Percentiles rank a stretch among this genome's conserved stretches.
Evolutionary conservation across 768 basidiomycete genomes (phyloP).

Genomic region (Suillus brevipes): DNA sequence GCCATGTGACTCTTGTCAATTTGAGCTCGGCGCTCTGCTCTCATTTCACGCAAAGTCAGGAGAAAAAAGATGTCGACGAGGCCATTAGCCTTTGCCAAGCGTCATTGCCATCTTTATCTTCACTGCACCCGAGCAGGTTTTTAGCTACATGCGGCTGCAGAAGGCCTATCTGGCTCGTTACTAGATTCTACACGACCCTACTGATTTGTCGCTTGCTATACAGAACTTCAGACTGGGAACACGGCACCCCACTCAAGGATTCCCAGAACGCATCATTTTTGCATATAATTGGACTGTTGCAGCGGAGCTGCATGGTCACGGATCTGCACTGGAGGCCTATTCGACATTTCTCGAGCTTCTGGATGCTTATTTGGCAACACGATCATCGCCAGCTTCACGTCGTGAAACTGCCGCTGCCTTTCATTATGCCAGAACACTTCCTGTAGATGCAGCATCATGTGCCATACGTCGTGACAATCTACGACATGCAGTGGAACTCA

Average conservation of each 20-base stretch:
- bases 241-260: background rate
- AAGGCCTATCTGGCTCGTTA: background rate
- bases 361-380: no score
- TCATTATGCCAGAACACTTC: background rate
- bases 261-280: background rate
- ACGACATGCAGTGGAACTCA: slow-evolving; percentile 24
- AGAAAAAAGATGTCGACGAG: background rate
- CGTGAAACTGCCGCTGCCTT: background rate
- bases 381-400: background rate
- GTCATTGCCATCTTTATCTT: background rate
- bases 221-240: background rate
- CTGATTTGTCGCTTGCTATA: background rate
- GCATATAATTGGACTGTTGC: no score
- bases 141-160: background rate
- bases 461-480: slow-evolving; percentile 14
- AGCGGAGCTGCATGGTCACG: no score
- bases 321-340: no score
- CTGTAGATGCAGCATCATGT: slow-evolving; percentile 12
- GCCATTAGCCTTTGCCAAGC: background rate
- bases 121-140: background rate
- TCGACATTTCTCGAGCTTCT: no score
- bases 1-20: background rate
- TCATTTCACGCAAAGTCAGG: background rate
- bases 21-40: background rate
- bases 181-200: background rate